A percentile compares a stretch with the other conserved stretches of the same genome.
Conservation (phyloP, 2,329 filamentous ascomycete species). For the Sporothrix variecibatus region DNA sequence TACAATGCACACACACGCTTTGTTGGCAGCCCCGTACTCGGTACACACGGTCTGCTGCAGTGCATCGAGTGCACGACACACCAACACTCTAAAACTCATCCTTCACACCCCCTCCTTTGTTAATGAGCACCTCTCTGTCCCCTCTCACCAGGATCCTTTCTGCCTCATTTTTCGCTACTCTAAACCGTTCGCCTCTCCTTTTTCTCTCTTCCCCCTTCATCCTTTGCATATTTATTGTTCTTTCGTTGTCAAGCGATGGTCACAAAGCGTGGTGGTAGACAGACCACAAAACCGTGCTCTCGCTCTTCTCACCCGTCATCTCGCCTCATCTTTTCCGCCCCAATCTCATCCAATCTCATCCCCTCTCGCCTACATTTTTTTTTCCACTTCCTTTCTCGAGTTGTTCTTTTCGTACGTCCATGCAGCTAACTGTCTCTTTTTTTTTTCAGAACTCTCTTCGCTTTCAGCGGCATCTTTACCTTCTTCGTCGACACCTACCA, state of each 20-base stretch:
- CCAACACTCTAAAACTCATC: neutral
- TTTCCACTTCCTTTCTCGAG: neutral
- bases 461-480: constrained; percentile 83
- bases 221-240: neutral
- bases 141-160: constrained; percentile 9
- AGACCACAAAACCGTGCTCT: neutral
- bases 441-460: constrained; percentile 65
- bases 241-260: constrained; percentile 39
- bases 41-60: constrained; percentile 1
- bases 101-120: neutral
- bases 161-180: neutral
- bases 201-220: neutral
- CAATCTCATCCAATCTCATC: constrained; percentile 33
- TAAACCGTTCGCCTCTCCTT: neutral
- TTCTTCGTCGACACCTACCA: constrained; percentile 83
- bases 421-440: constrained; percentile 36
- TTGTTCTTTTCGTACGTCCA: constrained; percentile 29
- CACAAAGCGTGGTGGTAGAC: constrained; percentile 8
- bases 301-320: neutral
- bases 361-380: constrained; percentile 36
- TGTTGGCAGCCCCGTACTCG: neutral
- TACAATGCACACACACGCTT: neutral
- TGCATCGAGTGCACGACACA: constrained; percentile 9
- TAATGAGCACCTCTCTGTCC: neutral
- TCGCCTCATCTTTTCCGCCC: constrained; percentile 6